A percentile compares a stretch with the other conserved stretches of the same genome.
phyloP scores from a whole-genome alignment of 306 rosid species.

The Sophora flavescens region DNA sequence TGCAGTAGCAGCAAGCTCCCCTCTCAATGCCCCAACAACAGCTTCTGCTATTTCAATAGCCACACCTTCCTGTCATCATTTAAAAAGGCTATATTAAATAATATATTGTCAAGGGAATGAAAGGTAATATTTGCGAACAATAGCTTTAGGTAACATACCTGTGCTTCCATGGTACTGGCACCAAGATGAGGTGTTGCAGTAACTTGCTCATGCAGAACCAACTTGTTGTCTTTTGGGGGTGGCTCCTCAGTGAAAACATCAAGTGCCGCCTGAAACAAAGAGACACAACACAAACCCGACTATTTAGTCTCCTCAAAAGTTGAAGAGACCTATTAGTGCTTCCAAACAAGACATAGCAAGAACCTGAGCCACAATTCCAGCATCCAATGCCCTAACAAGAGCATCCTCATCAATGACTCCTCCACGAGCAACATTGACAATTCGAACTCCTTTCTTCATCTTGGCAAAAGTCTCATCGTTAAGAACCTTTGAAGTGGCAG shows the following conservation, averaged over 20 bases:
- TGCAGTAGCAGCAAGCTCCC: slow-evolving; percentile 98
- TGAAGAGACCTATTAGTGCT: not conserved
- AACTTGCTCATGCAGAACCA: slow-evolving; percentile 84
- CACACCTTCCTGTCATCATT: slow-evolving; percentile 85
- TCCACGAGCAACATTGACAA: slow-evolving; percentile 96
- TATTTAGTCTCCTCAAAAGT: not conserved
- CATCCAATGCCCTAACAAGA: slow-evolving; percentile 84
- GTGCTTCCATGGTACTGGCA: slow-evolving; percentile 98
- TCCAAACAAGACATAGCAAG: slow-evolving; percentile 17
- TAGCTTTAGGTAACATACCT: slow-evolving; percentile 58
- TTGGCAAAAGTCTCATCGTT: slow-evolving; percentile 92
- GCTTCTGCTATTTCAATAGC: slow-evolving; percentile 99
- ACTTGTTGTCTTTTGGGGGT: slow-evolving; percentile 74
- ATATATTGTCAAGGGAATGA: slow-evolving; percentile 10
- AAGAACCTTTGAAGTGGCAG: slow-evolving; percentile 84
- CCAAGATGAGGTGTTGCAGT: slow-evolving; percentile 98
- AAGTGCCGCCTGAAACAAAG: slow-evolving; percentile 84
- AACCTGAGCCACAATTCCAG: slow-evolving; percentile 97
- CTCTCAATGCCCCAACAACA: slow-evolving; percentile 89
- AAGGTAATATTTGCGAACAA: not conserved
- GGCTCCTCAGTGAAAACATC: slow-evolving; percentile 95
- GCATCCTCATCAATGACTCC: slow-evolving; percentile 99
- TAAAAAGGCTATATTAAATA: slow-evolving; percentile 32
- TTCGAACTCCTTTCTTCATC: slow-evolving; percentile 96
- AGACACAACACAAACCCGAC: slow-evolving; percentile 5